A percentile compares a stretch with the other conserved stretches of the same genome.
Evolutionary conservation across 148 eudicot genomes (phyloP).

Genomic region (Silene uniflora): DNA sequence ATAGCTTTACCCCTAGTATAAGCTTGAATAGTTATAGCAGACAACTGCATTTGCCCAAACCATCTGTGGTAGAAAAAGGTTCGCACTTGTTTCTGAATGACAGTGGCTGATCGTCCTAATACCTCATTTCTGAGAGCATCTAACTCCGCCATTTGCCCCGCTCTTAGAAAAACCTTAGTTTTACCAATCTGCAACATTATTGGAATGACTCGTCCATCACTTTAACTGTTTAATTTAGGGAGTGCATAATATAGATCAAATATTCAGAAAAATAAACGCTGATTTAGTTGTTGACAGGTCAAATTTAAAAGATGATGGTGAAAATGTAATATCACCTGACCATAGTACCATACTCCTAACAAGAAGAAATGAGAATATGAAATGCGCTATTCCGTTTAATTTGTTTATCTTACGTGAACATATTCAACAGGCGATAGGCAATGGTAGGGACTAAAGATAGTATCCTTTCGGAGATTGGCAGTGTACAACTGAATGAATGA

Average conservation of each 20-base stretch:
- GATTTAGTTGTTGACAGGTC: neutral
- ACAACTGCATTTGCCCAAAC: conserved; percentile 41
- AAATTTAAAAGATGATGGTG: neutral
- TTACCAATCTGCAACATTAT: conserved; percentile 70
- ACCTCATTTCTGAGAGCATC: conserved; percentile 73
- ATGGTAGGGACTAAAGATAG: neutral
- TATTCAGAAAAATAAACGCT: neutral
- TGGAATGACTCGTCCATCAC: neutral
- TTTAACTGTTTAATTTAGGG: neutral
- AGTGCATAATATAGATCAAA: neutral
- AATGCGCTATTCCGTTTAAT: neutral
- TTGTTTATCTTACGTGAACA: neutral
- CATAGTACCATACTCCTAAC: neutral
- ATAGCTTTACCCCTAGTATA: conserved; percentile 61
- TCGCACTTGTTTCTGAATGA: conserved; percentile 65
- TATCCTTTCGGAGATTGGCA: neutral
- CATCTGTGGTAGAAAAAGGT: conserved; percentile 48
- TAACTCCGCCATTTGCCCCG: conserved; percentile 97
- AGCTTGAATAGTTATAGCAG: conserved; percentile 65
- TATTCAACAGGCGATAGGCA: neutral
- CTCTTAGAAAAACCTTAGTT: conserved; percentile 92
- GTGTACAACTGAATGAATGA: neutral
- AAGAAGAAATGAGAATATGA: neutral
- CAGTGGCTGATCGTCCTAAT: conserved; percentile 71
- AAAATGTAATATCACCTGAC: neutral